These are phyloP conservation scores for Scheffersomyces lignicola DNA, from an alignment of 1,139 yeast genomes.

Conservation along the genomic window DNA sequence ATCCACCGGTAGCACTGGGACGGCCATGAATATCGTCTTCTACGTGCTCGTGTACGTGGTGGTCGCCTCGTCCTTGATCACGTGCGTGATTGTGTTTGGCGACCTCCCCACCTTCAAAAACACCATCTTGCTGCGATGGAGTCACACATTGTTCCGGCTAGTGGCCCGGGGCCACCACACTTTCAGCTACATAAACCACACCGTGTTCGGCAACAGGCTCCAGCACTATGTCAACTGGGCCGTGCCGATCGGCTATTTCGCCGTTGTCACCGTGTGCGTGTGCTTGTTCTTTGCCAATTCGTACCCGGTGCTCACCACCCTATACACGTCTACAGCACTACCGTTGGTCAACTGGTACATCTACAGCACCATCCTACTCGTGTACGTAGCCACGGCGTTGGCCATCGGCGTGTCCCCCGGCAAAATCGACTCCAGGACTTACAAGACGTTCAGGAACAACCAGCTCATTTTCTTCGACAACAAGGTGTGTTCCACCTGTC, in stretches of 20 bases:
- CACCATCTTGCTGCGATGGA: slow-evolving; percentile 27
- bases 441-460: slow-evolving; percentile 42
- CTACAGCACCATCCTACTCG: slow-evolving; percentile 29
- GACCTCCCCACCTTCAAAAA: slow-evolving; percentile 50
- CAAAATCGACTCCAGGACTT: slow-evolving; percentile 14
- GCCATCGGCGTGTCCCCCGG: slow-evolving; percentile 65
- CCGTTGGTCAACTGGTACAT: slow-evolving; percentile 21
- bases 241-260: slow-evolving; percentile 52
- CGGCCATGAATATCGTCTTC: background rate
- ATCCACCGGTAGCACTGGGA: too few species aligned
- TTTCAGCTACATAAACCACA: slow-evolving; percentile 11
- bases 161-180: slow-evolving; percentile 5
- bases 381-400: slow-evolving; percentile 34
- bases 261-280: slow-evolving; percentile 47
- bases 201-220: slow-evolving; percentile 15
- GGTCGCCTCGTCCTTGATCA: slow-evolving; percentile 10
- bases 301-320: slow-evolving; percentile 25
- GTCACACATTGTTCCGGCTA: slow-evolving; percentile 11
- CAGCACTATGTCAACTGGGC: slow-evolving; percentile 30
- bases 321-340: slow-evolving; percentile 4
- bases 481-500: slow-evolving; percentile 57
- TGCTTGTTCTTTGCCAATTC: slow-evolving; percentile 45
- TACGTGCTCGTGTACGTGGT: slow-evolving; percentile 4
- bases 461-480: slow-evolving; percentile 56
- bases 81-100: slow-evolving; percentile 45